Base-by-base conservation (phyloP, 2,329 filamentous ascomycete species). In the Cladosporium oxysporum region DNA sequence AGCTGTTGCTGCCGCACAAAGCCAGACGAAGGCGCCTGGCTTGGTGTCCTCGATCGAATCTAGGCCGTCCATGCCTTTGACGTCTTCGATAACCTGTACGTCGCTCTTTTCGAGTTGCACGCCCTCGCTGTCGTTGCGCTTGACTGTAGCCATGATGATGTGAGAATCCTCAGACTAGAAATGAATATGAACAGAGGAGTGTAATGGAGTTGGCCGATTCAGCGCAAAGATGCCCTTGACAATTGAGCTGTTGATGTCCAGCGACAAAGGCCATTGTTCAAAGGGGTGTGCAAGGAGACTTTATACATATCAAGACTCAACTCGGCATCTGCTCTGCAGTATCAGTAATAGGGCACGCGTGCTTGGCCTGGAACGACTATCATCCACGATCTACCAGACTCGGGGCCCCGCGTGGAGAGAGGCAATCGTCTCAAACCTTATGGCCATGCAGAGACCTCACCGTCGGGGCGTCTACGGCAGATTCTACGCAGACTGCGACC, bases 1-100 rank as follows among this genome's bases (percentile, higher is more conserved):
- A 12, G 69, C 67, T 16, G 67, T 66, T n/a, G 68, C 66, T 33
- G 66, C 52, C 12, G 68, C 66, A 55, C 64, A 67, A 14, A 67
- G 57, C 68, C 67, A 70, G 5, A 66, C 63, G 58, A 64, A 67
- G 28, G 64, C 66, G 37, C 65, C 66, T 18, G 66, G 65, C 57
- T 69, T 66, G 50, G 68, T 69, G 44, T 69, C 66, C 58, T 70
- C 69, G 21, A 70, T 69, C 16, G 66, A 66, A 49, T 70, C 69
- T 21, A 69, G 35, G 11, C 37, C 58, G 44, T 49, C 33, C 26
- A 41, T 66, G 23, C 64, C 53, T 11, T 65, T 65, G n/a, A 52
- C 58, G 29, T 55, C 44, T 23, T 67, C 62, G 37, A 59, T 67
- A 6, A 58, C 52, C 10, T 44, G 58, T 18, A 50, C 53, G 23